Conservation (phyloP, 1,139 yeast species). For the Kluyveromyces marxianus region DNA sequence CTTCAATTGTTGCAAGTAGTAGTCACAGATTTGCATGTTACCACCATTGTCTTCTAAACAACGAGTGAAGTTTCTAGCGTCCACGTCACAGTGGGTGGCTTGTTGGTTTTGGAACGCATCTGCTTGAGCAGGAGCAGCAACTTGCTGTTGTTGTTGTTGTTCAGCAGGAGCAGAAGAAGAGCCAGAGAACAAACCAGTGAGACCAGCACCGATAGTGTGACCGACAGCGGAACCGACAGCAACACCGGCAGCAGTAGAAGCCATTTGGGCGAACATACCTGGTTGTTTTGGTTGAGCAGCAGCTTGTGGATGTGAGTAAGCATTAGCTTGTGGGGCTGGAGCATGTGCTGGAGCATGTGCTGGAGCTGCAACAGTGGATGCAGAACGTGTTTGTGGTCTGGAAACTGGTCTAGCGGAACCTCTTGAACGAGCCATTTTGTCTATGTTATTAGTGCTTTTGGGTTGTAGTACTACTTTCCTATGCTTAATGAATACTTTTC, state of each 20-base stretch:
- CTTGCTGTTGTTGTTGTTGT: slow-evolving; percentile 36
- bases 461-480: not conserved
- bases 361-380: slow-evolving; percentile 66
- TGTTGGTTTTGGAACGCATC: slow-evolving; percentile 41
- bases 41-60: slow-evolving; percentile 91
- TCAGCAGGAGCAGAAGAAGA: slow-evolving; percentile 47
- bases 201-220: slow-evolving; percentile 93
- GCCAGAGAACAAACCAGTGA: slow-evolving; percentile 83
- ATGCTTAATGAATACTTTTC: too few relatives aligned
- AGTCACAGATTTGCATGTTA: slow-evolving; percentile 94
- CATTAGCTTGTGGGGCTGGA: slow-evolving; percentile 32
- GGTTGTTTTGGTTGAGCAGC: slow-evolving; percentile 59
- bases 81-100: slow-evolving; percentile 70
- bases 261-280: slow-evolving; percentile 95
- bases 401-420: slow-evolving; percentile 46
- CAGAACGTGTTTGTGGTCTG: slow-evolving; percentile 59
- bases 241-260: slow-evolving; percentile 98
- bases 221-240: slow-evolving; percentile 98
- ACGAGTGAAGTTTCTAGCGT: slow-evolving; percentile 91
- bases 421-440: slow-evolving; percentile 48
- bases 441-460: slow-evolving; percentile 1
- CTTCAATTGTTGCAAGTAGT: slow-evolving; percentile 91
- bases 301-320: slow-evolving; percentile 33
- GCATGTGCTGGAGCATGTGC: slow-evolving; percentile 33
- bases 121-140: slow-evolving; percentile 30